These are phyloP conservation scores for Falciphora oryzae DNA, from an alignment of 2,329 filamentous ascomycete genomes.

Conservation along the genomic window DNA sequence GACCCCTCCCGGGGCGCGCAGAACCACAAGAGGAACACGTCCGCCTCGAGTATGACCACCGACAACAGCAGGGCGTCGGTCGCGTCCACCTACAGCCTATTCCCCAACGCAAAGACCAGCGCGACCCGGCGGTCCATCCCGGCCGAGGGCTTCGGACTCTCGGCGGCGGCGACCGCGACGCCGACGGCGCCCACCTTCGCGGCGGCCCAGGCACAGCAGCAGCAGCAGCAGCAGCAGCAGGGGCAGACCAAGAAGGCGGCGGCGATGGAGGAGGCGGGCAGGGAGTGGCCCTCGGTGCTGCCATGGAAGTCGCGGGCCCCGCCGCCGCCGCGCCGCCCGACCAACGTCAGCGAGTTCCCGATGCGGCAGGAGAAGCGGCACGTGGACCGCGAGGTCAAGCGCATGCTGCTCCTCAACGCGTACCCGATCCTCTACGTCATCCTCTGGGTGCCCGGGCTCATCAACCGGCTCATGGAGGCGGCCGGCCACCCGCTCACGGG, in stretches of 20 bases:
- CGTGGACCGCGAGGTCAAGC: conserved; percentile 22
- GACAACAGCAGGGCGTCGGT: not conserved
- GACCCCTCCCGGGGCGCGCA: not conserved
- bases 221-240: not conserved
- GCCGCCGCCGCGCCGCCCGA: not conserved
- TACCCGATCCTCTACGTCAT: conserved; percentile 32
- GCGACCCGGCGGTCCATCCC: not conserved
- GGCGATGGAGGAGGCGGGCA: not conserved
- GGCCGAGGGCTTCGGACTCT: not conserved
- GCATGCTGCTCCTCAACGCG: conserved; percentile 30
- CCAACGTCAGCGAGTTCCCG: conserved; percentile 20
- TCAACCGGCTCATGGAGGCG: conserved; percentile 27
- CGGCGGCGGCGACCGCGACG: not conserved
- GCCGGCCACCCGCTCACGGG: conserved; percentile 25
- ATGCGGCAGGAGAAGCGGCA: conserved; percentile 16
- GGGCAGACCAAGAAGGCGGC: not conserved
- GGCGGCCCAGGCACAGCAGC: not conserved
- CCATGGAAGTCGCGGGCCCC: not conserved
- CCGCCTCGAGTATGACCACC: not conserved
- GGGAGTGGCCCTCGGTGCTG: not conserved
- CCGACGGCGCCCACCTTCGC: not conserved
- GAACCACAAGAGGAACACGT: not conserved
- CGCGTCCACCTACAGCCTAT: not conserved
- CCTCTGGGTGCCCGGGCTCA: conserved; percentile 32
- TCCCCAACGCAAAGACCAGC: not conserved